Conservation (phyloP, 163 green algal genomes). For the Smithsoniella earleae region DNA sequence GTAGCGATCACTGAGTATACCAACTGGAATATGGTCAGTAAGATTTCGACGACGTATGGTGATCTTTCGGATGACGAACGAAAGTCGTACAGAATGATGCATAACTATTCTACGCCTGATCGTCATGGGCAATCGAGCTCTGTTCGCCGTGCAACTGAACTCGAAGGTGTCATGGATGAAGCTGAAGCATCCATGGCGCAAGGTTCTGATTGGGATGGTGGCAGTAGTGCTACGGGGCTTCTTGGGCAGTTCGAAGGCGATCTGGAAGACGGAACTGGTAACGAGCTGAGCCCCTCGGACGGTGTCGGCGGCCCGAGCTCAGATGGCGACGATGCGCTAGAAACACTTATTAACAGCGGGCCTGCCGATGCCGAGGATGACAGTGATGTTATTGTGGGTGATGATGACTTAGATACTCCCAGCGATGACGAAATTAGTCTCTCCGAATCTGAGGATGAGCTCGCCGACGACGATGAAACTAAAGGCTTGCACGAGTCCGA, state of each 20-base stretch:
- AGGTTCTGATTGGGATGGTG: background rate
- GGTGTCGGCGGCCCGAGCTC: background rate
- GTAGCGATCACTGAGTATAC: background rate
- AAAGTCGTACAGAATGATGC: background rate
- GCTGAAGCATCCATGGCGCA: background rate
- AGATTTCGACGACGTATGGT: background rate
- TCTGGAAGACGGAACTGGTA: background rate
- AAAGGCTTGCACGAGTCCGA: too few species aligned
- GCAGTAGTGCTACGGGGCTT: background rate
- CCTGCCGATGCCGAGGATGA: too few species aligned
- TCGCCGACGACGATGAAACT: background rate
- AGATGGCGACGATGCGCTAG: too few species aligned
- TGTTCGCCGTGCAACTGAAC: background rate
- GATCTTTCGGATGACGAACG: background rate
- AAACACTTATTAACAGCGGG: too few species aligned
- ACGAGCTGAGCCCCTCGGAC: background rate
- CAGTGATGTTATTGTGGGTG: too few species aligned
- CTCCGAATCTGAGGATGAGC: background rate
- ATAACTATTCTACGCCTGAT: background rate
- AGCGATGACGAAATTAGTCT: too few species aligned
- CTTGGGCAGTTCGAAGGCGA: conserved; percentile 22
- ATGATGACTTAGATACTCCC: too few species aligned
- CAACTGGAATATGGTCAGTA: background rate
- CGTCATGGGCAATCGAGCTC: background rate
- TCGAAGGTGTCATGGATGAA: background rate